Evolutionary conservation across 306 rosid species (phyloP).

Genomic region (Abrus pulchellus): DNA sequence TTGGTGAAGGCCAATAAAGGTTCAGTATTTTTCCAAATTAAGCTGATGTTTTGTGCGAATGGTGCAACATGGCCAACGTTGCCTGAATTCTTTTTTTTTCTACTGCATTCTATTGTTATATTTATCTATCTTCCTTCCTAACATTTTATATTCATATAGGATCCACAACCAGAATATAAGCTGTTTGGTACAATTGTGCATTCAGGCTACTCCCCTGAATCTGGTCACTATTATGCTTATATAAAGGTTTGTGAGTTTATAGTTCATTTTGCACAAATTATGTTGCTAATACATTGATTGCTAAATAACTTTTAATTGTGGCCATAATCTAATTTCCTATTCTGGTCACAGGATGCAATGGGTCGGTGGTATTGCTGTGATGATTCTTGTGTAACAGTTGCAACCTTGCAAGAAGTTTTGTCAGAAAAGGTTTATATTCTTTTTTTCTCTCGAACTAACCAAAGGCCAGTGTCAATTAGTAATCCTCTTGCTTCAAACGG

Average conservation of each 20-base stretch:
- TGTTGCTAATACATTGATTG: conserved; percentile 18
- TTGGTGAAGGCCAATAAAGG: conserved; percentile 21
- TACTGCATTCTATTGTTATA: background rate
- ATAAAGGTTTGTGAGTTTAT: conserved; percentile 71
- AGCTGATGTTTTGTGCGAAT: conserved; percentile 2
- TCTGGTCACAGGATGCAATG: conserved; percentile 78
- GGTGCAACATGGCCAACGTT: conserved; percentile 29
- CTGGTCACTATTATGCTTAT: conserved; percentile 98
- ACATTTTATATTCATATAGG: conserved; percentile 63
- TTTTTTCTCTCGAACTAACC: conserved; percentile 92
- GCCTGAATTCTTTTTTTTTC: background rate
- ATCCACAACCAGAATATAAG: conserved; percentile 91
- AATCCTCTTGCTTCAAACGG: conserved; percentile 67
- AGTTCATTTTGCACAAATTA: background rate
- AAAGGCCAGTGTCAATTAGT: conserved; percentile 64
- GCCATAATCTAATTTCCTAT: conserved; percentile 40
- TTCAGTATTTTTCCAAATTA: conserved; percentile 24
- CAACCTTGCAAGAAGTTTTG: conserved; percentile 85
- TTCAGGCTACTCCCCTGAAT: conserved; percentile 94
- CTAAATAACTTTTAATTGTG: conserved; percentile 4
- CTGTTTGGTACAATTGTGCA: conserved; percentile 98
- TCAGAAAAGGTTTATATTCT: conserved; percentile 96
- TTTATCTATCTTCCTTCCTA: conserved; percentile 40
- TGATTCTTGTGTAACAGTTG: conserved; percentile 82
- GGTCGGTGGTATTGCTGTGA: conserved; percentile 96